Base-by-base conservation (phyloP, 106 monocot genomes). In the Chionographis japonica region DNA sequence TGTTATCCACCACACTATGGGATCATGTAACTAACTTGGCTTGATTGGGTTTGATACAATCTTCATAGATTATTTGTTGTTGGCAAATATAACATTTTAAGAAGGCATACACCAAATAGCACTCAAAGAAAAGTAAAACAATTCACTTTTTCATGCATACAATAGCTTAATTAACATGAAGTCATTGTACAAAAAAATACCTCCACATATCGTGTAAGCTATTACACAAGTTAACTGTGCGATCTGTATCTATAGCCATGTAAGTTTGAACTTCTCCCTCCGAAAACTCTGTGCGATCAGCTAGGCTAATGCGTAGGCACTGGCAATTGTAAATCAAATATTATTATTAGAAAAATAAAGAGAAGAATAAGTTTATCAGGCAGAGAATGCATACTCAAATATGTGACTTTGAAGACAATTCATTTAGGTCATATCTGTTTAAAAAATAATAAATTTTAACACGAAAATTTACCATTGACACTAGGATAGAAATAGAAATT, bases 191-290 rank as follows among this genome's bases (percentile, higher is more conserved):
- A 74, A 60, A 54, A 52, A 14, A 62, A 18, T 87, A 92, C 97
- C 97, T 98, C 97, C 97, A 98, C 67, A 83, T 75, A 76, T 98
- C 97, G 78, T 98, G 97, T 72, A 98, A 83, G 65, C 97, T 98
- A 58, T 98, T 98, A 70, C 89, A 87, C 66, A 98, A 74, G 68
- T 98, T 98, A 67, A 87, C 71, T 57, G 79, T 87, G 40, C 90
- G 82, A 59, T 92, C 97, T 46, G 81, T 80, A 85, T 98, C 97
- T 68, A 98, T 63, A 59, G 97, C 92, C 97, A 98, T 98, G 72
- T 87, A 98, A 61, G 92, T 98, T 81, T 98, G 97, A 73, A 98
- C 82, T 78, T 92, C 97, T 66, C 97, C 97, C 63, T 98, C 85
- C 69, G 97, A 98, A 74, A 98, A 98, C 67, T 72, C 85, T 52